Conservation (phyloP, 2,329 filamentous ascomycete species). For the Botrytis elliptica region DNA sequence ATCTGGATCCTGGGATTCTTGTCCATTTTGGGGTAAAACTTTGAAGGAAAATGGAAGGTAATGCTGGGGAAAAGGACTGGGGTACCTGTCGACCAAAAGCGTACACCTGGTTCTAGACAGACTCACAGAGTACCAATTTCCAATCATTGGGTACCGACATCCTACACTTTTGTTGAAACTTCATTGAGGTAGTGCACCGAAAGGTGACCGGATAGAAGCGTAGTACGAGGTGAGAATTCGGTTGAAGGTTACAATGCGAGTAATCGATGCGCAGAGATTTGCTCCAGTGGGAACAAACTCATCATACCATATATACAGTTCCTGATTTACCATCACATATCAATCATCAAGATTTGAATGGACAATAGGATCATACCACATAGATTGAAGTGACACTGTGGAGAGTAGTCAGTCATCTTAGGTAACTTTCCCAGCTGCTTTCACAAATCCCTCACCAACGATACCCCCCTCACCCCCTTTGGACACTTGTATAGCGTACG, state of each 20-base stretch:
- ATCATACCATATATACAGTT: background rate
- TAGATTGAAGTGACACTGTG: background rate
- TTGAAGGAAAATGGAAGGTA: background rate
- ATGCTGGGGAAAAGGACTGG: slow-evolving; percentile 3
- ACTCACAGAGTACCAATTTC: too few relatives aligned
- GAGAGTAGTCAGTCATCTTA: background rate
- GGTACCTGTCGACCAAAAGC: background rate
- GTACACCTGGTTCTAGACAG: background rate
- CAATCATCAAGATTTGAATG: background rate
- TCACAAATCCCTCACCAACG: background rate
- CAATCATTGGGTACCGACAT: slow-evolving; percentile 6
- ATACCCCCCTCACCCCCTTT: background rate
- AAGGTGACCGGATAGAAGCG: background rate
- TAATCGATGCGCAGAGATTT: background rate
- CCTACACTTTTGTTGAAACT: background rate
- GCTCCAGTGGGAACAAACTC: background rate
- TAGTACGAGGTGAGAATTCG: background rate
- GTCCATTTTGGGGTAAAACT: background rate
- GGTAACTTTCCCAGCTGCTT: background rate
- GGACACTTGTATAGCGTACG: background rate
- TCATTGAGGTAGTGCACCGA: background rate
- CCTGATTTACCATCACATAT: background rate
- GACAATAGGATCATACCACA: background rate
- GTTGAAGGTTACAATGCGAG: background rate
- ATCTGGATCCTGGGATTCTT: background rate